Conservation (phyloP, 768 basidiomycete species). For the Scleroderma bovista region DNA sequence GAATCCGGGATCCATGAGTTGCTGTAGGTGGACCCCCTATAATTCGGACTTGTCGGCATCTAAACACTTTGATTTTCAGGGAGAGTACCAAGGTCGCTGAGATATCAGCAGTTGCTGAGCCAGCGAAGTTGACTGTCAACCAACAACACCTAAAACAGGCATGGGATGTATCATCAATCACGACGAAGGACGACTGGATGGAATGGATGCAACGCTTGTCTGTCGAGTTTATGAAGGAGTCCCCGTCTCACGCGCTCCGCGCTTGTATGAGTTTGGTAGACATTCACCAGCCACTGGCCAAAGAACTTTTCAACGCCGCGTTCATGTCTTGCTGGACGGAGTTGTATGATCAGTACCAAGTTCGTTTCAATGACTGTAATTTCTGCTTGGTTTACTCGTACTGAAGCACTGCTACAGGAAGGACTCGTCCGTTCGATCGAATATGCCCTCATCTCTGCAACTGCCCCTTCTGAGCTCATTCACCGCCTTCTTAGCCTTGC, state of each 20-base stretch:
- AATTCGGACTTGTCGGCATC: not conserved
- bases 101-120: slow-evolving; percentile 79
- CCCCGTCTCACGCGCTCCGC: slow-evolving; percentile 94
- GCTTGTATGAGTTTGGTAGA: slow-evolving; percentile 95
- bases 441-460: slow-evolving; percentile 70
- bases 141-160: slow-evolving; percentile 96
- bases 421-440: slow-evolving; percentile 91
- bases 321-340: slow-evolving; percentile 98
- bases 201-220: slow-evolving; percentile 94
- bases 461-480: slow-evolving; percentile 81
- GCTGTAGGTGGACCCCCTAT: slow-evolving; percentile 39
- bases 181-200: slow-evolving; percentile 83
- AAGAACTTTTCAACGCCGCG: slow-evolving; percentile 95
- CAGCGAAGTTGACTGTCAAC: slow-evolving; percentile 87
- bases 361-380: slow-evolving; percentile 22
- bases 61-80: slow-evolving; percentile 30
- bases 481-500: slow-evolving; percentile 89
- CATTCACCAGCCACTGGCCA: slow-evolving; percentile 83
- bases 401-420: slow-evolving; percentile 50
- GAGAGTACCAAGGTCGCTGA: slow-evolving; percentile 63
- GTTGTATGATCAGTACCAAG: slow-evolving; percentile 95
- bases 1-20: slow-evolving; percentile 71
- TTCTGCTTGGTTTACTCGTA: not conserved
- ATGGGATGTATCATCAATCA: slow-evolving; percentile 81
- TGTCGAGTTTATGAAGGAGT: slow-evolving; percentile 96